phyloP scores from a whole-genome alignment of 2,329 filamentous ascomycete species.

The Fusarium proliferatum region DNA sequence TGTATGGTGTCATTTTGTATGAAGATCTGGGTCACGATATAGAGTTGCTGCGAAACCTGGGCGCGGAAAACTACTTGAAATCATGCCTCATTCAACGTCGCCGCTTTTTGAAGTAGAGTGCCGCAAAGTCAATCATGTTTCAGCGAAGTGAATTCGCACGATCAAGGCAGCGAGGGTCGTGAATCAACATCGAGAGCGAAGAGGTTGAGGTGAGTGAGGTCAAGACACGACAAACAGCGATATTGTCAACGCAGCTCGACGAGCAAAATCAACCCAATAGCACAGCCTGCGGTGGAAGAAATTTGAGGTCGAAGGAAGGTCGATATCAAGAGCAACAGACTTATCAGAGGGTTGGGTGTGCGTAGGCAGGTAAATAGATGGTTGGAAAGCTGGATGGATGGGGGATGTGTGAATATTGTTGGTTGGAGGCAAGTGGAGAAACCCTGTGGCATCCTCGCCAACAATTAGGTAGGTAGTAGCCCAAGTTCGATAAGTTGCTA shows the following conservation, averaged over 20 bases:
- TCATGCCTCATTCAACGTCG: conserved; percentile 46
- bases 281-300: not conserved
- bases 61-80: conserved; percentile 24
- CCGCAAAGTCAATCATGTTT: conserved; percentile 38
- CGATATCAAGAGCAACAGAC: not conserved
- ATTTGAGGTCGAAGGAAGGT: not conserved
- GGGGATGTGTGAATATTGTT: conserved; percentile 7
- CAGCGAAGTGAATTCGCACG: conserved; percentile 10
- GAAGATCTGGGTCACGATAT: conserved; percentile 13
- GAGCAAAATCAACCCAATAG: not conserved
- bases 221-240: not conserved
- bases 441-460: conserved; percentile 17
- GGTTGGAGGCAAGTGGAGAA: conserved; percentile 27
- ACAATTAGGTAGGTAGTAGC: not conserved
- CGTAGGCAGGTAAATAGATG: not conserved
- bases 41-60: not conserved
- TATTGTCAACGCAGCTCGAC: not conserved
- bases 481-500: not conserved
- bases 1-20: conserved; percentile 5
- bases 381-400: not conserved
- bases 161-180: not conserved
- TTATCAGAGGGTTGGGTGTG: not conserved
- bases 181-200: conserved; percentile 10
- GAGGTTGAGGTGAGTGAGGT: not conserved
- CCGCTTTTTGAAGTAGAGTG: conserved; percentile 39